A percentile compares a stretch with the other conserved stretches of the same genome.
Conservation (phyloP, 2,329 filamentous ascomycete genomes). For the Lanzia echinophila region DNA sequence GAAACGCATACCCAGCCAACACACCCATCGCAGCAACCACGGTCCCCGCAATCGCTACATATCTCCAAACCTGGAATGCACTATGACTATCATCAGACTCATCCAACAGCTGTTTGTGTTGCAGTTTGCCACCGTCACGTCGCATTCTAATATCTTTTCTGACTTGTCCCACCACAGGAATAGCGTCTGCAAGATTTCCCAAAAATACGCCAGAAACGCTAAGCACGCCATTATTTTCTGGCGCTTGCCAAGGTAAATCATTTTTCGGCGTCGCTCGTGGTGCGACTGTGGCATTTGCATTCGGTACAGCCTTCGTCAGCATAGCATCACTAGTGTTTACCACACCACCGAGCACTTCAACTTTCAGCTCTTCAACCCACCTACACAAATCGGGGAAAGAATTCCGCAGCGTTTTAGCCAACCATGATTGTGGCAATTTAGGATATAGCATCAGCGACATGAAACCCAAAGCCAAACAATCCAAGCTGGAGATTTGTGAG, state of each 20-base stretch:
- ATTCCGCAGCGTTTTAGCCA: slow-evolving; percentile 47
- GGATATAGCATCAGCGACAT: slow-evolving; percentile 65
- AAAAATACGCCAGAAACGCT: slow-evolving; percentile 25
- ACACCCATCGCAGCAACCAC: slow-evolving; percentile 26
- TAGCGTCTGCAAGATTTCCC: slow-evolving; percentile 23
- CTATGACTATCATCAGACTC: slow-evolving; percentile 7
- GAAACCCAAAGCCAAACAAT: slow-evolving; percentile 78
- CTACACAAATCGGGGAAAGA: slow-evolving; percentile 40
- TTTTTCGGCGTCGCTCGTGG: slow-evolving; percentile 7
- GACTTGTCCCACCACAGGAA: slow-evolving; percentile 25
- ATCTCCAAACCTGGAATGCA: slow-evolving; percentile 15
- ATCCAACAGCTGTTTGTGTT: slow-evolving; percentile 15
- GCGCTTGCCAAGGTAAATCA: slow-evolving; percentile 28
- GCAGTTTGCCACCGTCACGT: slow-evolving; percentile 20
- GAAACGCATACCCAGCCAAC: slow-evolving; percentile 29
- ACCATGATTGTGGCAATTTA: slow-evolving; percentile 54
- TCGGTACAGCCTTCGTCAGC: slow-evolving; percentile 12
- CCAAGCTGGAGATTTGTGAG: slow-evolving; percentile 53
- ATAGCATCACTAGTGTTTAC: slow-evolving; percentile 25
- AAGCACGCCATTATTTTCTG: slow-evolving; percentile 23
- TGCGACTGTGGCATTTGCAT: slow-evolving; percentile 6
- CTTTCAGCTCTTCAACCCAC: slow-evolving; percentile 38
- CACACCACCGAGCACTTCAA: slow-evolving; percentile 33
- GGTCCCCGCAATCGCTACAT: slow-evolving; percentile 20
- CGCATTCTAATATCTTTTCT: slow-evolving; percentile 25